Evolutionary conservation across 169 alveolate species (phyloP), one percentile per base, ranked within the genome.

Genomic region (Eimeria necatrix): DNA sequence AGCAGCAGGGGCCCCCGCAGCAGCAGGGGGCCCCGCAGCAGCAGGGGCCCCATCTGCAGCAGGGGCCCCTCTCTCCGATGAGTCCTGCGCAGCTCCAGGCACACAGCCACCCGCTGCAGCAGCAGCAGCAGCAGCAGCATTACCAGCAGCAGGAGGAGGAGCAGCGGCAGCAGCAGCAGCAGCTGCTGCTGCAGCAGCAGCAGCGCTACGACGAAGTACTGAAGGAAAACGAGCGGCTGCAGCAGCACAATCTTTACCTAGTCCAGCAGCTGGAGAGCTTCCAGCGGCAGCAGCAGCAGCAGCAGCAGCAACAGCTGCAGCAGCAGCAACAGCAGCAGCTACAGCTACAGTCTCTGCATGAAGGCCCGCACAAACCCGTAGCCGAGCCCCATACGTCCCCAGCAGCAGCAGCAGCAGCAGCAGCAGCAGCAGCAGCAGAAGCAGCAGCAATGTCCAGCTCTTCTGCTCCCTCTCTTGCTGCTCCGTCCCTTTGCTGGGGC

Each of bases 301-400:
- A 3, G 78, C 78, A 18, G 78, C 78, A 68, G 78, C 78, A 68
- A n/a, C 78, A 68, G 78, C 78, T 3, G 78, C 78, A 18, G 78
- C 78, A 2, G 2, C 78, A 68, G 32, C 46, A 14, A n/a, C 76
- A 14, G 76, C 76, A 64, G 26, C 76, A 64, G 76, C 76, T 10
- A 20, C 76, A 64, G 26, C 76, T 5, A n/a, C 76, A 14, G 26
- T 64, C 20, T 10, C 76, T 14, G 76, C 76, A 56, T n/a, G n/a
- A n/a, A n/a, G n/a, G n/a, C n/a, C n/a, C n/a, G n/a, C n/a, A n/a
- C n/a, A n/a, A n/a, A n/a, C n/a, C n/a, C n/a, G n/a, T n/a, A n/a
- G n/a, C n/a, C n/a, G n/a, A n/a, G n/a, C n/a, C n/a, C n/a, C n/a
- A n/a, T n/a, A n/a, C n/a, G n/a, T n/a, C n/a, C n/a, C n/a, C n/a